A percentile compares a stretch with the other conserved stretches of the same genome.
phyloP scores from a whole-genome alignment of 2,329 filamentous ascomycete genomes.

The Fusarium sororula region DNA sequence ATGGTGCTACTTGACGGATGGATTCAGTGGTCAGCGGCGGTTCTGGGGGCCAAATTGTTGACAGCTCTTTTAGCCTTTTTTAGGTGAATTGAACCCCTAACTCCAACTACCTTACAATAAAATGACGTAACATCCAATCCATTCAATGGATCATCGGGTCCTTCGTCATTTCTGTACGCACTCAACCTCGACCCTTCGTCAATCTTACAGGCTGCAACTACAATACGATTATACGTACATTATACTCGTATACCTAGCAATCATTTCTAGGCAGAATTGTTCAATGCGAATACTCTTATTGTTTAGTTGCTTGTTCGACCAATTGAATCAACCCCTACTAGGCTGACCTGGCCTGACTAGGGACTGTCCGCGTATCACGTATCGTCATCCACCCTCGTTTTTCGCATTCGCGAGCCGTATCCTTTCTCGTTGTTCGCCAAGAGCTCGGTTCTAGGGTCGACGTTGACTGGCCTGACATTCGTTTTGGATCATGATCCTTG shows the following conservation, averaged over 20 bases:
- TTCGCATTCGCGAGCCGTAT: not conserved
- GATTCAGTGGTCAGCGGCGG: not conserved
- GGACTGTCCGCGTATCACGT: slow-evolving; percentile 19
- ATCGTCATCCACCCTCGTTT: not conserved
- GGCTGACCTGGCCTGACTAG: not conserved
- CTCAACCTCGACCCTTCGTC: not conserved
- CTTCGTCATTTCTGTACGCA: slow-evolving; percentile 27
- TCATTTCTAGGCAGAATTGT: not conserved
- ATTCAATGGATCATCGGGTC: not conserved
- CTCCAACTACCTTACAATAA: not conserved
- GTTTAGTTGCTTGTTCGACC: not conserved
- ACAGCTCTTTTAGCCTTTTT: slow-evolving; percentile 5
- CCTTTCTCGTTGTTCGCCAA: slow-evolving; percentile 5
- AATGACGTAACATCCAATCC: slow-evolving; percentile 26
- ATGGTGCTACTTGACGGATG: not conserved
- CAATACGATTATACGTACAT: not conserved
- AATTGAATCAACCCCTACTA: not conserved
- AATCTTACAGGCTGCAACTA: not conserved
- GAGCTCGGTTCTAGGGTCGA: not conserved
- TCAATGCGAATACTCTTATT: not conserved
- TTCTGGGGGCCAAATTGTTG: not conserved
- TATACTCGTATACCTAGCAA: not conserved
- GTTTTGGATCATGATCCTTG: not conserved
- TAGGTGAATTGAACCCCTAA: slow-evolving; percentile 17
- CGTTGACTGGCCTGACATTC: not conserved